Evolutionary conservation across 805 yeast genomes (phyloP).

Genomic region (Brettanomyces sp.): DNA sequence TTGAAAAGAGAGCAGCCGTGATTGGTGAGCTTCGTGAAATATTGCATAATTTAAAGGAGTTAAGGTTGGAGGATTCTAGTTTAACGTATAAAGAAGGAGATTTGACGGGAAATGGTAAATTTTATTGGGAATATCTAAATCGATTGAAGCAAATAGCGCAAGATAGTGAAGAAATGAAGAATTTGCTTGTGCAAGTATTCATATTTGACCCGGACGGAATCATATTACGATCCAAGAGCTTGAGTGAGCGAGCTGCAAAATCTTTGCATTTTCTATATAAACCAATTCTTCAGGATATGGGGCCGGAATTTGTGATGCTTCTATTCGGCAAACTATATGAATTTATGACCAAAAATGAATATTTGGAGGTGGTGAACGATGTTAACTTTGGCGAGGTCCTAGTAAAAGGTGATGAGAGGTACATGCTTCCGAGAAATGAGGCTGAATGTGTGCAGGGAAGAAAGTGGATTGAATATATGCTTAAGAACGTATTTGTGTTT

Average conservation of each 20-base stretch:
- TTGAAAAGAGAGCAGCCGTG: neutral
- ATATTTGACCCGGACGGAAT: constrained; percentile 10
- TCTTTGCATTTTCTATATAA: constrained; percentile 24
- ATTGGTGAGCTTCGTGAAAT: constrained; percentile 24
- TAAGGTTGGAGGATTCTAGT: constrained; percentile 36
- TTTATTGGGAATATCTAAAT: constrained; percentile 29
- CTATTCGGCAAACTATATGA: constrained; percentile 11
- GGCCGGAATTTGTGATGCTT: constrained; percentile 8
- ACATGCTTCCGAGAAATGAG: constrained; percentile 3
- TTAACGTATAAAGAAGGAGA: constrained; percentile 33
- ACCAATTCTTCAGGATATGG: constrained; percentile 17
- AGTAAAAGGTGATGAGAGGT: neutral
- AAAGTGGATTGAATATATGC: constrained; percentile 19
- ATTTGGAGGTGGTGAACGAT: constrained; percentile 1
- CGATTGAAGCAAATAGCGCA: constrained; percentile 9
- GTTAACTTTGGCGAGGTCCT: constrained; percentile 2
- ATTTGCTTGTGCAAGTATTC: constrained; percentile 19
- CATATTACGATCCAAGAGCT: neutral
- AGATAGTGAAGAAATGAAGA: neutral
- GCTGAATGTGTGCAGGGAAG: constrained; percentile 9
- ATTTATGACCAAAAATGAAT: constrained; percentile 5
- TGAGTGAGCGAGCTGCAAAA: constrained; percentile 17
- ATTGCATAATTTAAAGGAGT: constrained; percentile 31
- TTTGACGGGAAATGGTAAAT: constrained; percentile 31
- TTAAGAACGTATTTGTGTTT: constrained; percentile 10